Conservation (phyloP, 768 basidiomycete genomes). For the Suillus decipiens region DNA sequence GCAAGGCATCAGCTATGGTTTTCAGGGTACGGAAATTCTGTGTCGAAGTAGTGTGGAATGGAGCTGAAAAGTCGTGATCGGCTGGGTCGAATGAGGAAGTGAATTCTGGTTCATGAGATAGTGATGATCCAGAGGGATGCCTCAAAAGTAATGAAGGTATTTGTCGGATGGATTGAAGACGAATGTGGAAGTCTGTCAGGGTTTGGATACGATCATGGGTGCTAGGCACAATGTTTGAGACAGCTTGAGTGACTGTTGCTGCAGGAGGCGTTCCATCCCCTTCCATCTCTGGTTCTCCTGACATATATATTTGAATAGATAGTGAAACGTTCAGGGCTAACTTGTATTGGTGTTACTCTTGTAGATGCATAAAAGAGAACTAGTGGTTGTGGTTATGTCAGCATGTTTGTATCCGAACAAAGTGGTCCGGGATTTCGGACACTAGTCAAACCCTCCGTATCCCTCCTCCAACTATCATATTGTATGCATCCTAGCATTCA, state of each 20-base stretch:
- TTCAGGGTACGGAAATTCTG: conserved; percentile 50
- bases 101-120: conserved; percentile 27
- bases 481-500: too few relatives aligned
- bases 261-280: conserved; percentile 8
- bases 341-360: background rate
- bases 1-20: conserved; percentile 47
- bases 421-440: too few relatives aligned
- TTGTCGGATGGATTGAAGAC: conserved; percentile 46
- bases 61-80: conserved; percentile 30
- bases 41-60: conserved; percentile 29
- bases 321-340: background rate
- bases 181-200: conserved; percentile 46
- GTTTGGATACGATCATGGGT: conserved; percentile 48
- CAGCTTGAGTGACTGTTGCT: conserved; percentile 3
- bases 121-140: conserved; percentile 31
- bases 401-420: too few relatives aligned
- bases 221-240: conserved; percentile 18
- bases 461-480: background rate
- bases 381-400: conserved; percentile 8
- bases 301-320: background rate
- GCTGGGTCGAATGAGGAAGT: conserved; percentile 30
- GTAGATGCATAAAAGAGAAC: background rate
- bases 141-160: conserved; percentile 48
- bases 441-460: background rate
- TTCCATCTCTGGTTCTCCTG: conserved; percentile 8